phyloP scores from a whole-genome alignment of 129 eudicot genomes.

The Erigeron canadensis region DNA sequence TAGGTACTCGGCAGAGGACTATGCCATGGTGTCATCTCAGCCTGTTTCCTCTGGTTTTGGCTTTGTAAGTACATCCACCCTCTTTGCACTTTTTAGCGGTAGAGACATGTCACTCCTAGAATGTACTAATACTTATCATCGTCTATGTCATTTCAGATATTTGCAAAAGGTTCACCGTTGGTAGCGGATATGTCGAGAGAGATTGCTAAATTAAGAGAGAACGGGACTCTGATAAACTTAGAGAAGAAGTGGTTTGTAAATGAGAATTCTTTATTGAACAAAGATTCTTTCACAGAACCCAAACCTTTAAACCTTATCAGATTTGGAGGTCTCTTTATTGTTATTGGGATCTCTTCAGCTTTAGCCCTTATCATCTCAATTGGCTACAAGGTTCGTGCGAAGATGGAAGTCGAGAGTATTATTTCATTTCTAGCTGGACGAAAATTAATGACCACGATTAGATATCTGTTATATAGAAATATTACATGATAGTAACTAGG shows the following conservation, averaged over 20 bases:
- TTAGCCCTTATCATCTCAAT: constrained; percentile 22
- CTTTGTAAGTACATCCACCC: constrained; percentile 38
- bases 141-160: not conserved
- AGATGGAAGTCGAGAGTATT: constrained; percentile 8
- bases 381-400: constrained; percentile 1
- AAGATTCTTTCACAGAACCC: constrained; percentile 12
- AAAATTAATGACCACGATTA: not conserved
- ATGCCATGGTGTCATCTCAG: constrained; percentile 38
- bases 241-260: constrained; percentile 30
- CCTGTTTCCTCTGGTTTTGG: constrained; percentile 41
- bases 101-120: not conserved
- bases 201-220: constrained; percentile 14
- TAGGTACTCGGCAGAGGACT: constrained; percentile 21
- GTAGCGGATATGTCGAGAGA: constrained; percentile 17
- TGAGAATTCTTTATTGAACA: not conserved
- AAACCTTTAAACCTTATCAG: constrained; percentile 8
- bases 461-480: not conserved
- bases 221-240: not conserved
- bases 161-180: constrained; percentile 16
- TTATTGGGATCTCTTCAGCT: constrained; percentile 13
- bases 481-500: not conserved
- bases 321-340: constrained; percentile 32
- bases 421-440: constrained; percentile 4
- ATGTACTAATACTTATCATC: no score
- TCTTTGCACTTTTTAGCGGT: not conserved